Conservation (phyloP, 352 stramenopile species). For the Pythium aphanidermatum region DNA sequence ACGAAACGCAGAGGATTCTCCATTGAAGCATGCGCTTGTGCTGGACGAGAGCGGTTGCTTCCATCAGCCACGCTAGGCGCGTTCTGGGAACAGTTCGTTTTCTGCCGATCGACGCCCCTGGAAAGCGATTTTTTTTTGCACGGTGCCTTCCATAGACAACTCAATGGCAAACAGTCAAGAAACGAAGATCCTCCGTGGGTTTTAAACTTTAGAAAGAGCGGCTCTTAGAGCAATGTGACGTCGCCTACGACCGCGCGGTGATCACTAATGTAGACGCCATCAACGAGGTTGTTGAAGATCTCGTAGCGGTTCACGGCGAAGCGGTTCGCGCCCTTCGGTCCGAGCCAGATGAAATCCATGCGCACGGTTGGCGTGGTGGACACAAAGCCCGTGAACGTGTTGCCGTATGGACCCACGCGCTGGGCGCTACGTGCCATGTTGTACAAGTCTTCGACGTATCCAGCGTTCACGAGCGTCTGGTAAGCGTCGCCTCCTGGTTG, state of each 20-base stretch:
- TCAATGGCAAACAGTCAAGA: too few relatives aligned
- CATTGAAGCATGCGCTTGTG: too few relatives aligned
- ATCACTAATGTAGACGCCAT: constrained; percentile 14
- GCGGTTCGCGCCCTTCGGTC: constrained; percentile 2
- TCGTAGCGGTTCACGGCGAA: constrained; percentile 11
- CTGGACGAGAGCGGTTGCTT: too few relatives aligned
- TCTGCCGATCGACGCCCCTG: too few relatives aligned
- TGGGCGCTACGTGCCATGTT: constrained; percentile 1
- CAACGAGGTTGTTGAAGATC: constrained; percentile 11
- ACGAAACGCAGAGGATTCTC: too few relatives aligned
- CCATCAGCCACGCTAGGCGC: too few relatives aligned
- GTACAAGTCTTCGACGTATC: constrained; percentile 8
- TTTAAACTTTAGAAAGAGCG: too few relatives aligned
- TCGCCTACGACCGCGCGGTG: constrained; percentile 10
- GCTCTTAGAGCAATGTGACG: constrained; percentile 11
- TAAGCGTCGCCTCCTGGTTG: constrained; percentile 10
- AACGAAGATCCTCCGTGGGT: too few relatives aligned
- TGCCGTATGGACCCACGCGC: constrained; percentile 2
- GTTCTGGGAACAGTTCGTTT: too few relatives aligned
- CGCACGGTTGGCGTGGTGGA: neutral
- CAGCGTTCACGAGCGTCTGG: constrained; percentile 3
- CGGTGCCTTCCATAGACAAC: too few relatives aligned
- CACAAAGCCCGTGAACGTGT: constrained; percentile 14
- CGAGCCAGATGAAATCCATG: constrained; percentile 14
- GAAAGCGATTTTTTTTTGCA: too few relatives aligned